Conservation (phyloP, 1,139 yeast genomes). For the Yamadazyma jaroonii region DNA sequence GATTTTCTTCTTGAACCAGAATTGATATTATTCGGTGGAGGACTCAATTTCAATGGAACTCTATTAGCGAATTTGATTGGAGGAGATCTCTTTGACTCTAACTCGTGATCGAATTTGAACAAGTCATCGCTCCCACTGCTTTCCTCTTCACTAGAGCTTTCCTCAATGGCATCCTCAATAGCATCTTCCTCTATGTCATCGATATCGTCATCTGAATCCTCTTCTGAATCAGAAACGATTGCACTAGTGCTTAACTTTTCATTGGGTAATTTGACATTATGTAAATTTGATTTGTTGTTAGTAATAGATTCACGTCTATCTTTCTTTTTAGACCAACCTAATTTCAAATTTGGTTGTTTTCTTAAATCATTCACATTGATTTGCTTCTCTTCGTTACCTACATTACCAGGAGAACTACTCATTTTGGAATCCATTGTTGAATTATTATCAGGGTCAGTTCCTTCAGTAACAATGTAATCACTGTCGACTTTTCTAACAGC, state of each 20-base stretch:
- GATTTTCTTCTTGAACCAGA: constrained; percentile 23
- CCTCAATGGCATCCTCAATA: constrained; percentile 14
- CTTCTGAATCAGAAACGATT: constrained; percentile 46
- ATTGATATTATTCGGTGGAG: constrained; percentile 25
- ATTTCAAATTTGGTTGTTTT: constrained; percentile 38
- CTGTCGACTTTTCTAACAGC: constrained; percentile 63
- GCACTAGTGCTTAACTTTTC: constrained; percentile 28
- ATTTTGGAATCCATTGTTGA: not conserved
- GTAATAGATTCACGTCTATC: constrained; percentile 57
- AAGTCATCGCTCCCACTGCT: constrained; percentile 23
- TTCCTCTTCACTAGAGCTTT: constrained; percentile 20
- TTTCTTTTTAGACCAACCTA: constrained; percentile 46
- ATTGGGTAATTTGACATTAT: constrained; percentile 44
- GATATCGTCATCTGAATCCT: constrained; percentile 32
- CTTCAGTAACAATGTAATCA: constrained; percentile 48
- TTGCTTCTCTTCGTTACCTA: constrained; percentile 2
- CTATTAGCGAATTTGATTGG: constrained; percentile 45
- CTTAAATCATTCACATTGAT: constrained; percentile 36
- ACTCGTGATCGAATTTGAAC: constrained; percentile 48
- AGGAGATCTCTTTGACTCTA: constrained; percentile 25
- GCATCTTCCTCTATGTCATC: constrained; percentile 20
- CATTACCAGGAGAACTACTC: constrained; percentile 13
- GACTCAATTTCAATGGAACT: constrained; percentile 42
- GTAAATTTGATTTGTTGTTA: constrained; percentile 42
- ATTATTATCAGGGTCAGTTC: constrained; percentile 22